Conservation (phyloP, 1,284 basidiomycete species). For the Ustilago hordei region DNA sequence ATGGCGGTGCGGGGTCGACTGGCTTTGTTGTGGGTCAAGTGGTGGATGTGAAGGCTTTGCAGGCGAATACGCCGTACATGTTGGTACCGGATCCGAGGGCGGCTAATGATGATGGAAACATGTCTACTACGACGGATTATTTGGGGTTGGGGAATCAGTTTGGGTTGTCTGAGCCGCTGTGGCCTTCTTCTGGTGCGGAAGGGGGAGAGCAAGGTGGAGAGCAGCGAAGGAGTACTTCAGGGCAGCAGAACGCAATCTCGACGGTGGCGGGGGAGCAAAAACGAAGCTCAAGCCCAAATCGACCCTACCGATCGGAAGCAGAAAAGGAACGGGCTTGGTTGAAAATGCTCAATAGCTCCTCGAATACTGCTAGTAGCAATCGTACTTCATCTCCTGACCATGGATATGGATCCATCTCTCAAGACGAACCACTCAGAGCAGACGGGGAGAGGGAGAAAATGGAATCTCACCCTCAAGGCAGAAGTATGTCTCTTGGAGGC, state of each 20-base stretch:
- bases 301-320: conserved; percentile 40
- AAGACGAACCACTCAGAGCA: background rate
- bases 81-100: conserved; percentile 24
- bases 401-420: conserved; percentile 24
- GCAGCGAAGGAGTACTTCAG: conserved; percentile 5
- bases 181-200: conserved; percentile 16
- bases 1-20: conserved; percentile 23
- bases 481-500: conserved; percentile 40
- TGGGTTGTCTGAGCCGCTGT: conserved; percentile 25
- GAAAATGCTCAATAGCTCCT: conserved; percentile 32
- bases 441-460: conserved; percentile 10
- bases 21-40: conserved; percentile 59
- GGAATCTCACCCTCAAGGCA: conserved; percentile 38
- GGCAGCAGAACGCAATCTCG: background rate
- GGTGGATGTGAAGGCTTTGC: conserved; percentile 55
- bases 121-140: conserved; percentile 37
- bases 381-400: conserved; percentile 21
- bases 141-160: conserved; percentile 30
- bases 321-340: conserved; percentile 50
- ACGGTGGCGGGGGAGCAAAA: conserved; percentile 13
- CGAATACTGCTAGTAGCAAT: conserved; percentile 4
- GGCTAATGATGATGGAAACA: conserved; percentile 20
- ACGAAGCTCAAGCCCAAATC: conserved; percentile 33
- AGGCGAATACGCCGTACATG: conserved; percentile 45
- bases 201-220: conserved; percentile 2